Evolutionary conservation across 2,329 filamentous ascomycete genomes (phyloP).

Genomic region (Claviceps pazoutovae): DNA sequence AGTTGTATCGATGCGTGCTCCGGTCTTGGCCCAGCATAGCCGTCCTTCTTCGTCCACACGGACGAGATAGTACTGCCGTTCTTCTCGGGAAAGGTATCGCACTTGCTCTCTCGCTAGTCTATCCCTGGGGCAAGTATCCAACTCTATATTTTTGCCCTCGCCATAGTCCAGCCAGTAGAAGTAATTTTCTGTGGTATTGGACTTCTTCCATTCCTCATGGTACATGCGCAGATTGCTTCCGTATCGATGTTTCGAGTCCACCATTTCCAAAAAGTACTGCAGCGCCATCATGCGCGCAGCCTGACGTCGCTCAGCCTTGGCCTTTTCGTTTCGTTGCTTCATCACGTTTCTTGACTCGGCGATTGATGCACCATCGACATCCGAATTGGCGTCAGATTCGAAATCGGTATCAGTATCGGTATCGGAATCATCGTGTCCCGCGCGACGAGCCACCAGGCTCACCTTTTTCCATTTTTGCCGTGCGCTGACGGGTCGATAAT

Average conservation of each 20-base stretch:
- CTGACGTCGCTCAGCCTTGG: conserved; percentile 44
- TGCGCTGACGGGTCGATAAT: conserved; percentile 25
- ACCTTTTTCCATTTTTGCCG: conserved; percentile 64
- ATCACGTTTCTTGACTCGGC: conserved; percentile 25
- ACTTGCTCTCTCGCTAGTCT: conserved; percentile 66
- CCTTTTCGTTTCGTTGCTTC: conserved; percentile 29
- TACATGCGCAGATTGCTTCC: conserved; percentile 71
- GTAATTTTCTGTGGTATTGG: conserved; percentile 71
- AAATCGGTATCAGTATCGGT: conserved; percentile 34
- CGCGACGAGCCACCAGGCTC: conserved; percentile 55
- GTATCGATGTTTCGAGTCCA: conserved; percentile 76
- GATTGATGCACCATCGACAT: conserved; percentile 10
- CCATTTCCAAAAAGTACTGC: conserved; percentile 76
- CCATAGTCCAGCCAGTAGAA: conserved; percentile 89
- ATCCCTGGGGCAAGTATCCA: conserved; percentile 59
- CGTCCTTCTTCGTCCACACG: conserved; percentile 59
- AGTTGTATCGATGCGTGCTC: conserved; percentile 61
- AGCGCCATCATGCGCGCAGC: conserved; percentile 69
- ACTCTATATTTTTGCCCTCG: conserved; percentile 54
- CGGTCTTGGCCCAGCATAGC: conserved; percentile 80
- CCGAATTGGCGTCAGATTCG: conserved; percentile 24
- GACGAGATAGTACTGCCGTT: conserved; percentile 69
- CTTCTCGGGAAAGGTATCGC: conserved; percentile 70
- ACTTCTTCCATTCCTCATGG: conserved; percentile 70
- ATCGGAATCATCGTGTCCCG: conserved; percentile 50